Evolutionary conservation across 2,329 filamentous ascomycete species (phyloP).

Genomic region (Parascedosporium putredinis): DNA sequence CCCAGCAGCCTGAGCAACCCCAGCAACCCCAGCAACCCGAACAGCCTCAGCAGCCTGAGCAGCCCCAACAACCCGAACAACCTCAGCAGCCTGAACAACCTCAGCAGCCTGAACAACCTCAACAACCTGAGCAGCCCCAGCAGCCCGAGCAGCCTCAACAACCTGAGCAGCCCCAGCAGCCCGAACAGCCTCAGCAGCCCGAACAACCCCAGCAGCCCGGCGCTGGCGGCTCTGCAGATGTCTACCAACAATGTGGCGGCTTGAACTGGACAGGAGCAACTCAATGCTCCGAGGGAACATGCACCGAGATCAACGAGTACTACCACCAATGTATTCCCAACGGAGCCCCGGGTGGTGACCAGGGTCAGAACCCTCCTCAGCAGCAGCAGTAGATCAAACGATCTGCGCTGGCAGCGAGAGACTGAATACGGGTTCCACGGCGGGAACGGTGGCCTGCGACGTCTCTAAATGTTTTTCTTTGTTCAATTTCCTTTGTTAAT

Average conservation of each 20-base stretch:
- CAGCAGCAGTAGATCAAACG: neutral
- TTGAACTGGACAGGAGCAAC: constrained; percentile 18
- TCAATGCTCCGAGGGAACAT: constrained; percentile 17
- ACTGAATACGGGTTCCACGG: no score
- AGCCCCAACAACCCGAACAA: neutral
- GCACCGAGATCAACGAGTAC: constrained; percentile 17
- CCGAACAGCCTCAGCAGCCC: neutral
- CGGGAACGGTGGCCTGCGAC: no score
- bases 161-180: neutral
- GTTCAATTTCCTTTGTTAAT: no score
- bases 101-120: neutral
- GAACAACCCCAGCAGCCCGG: neutral
- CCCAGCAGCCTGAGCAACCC: neutral
- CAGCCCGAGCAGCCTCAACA: neutral
- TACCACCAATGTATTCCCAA: constrained; percentile 27
- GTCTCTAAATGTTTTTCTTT: no score
- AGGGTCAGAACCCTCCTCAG: constrained; percentile 13
- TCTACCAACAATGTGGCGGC: constrained; percentile 15
- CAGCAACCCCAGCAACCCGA: neutral
- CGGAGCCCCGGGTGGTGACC: constrained; percentile 10
- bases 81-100: neutral
- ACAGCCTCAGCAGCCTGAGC: neutral
- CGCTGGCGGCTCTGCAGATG: neutral
- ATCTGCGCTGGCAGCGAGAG: neutral
- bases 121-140: neutral